Evolutionary conservation across 2,329 filamentous ascomycete genomes (phyloP).

Genomic region (Colletotrichum sp.): DNA sequence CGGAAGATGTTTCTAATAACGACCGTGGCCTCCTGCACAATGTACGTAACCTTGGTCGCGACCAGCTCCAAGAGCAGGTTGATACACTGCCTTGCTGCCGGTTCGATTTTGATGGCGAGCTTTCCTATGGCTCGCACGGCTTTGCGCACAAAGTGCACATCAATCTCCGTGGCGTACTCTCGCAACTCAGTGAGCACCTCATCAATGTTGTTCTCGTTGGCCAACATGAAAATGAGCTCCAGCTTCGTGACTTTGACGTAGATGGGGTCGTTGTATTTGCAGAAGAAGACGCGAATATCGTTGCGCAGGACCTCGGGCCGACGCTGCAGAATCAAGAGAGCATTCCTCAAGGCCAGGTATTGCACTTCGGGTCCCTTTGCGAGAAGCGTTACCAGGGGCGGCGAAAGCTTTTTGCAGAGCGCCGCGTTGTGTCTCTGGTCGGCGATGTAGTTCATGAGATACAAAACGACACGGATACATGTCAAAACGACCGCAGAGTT

Average conservation of each 20-base stretch:
- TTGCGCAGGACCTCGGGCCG: conserved; percentile 92
- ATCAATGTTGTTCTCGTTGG: conserved; percentile 92
- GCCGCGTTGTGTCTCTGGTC: conserved; percentile 88
- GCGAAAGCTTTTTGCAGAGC: conserved; percentile 91
- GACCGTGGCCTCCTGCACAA: conserved; percentile 97
- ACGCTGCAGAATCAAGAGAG: conserved; percentile 89
- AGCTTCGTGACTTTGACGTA: conserved; percentile 99
- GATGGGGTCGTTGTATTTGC: conserved; percentile 99
- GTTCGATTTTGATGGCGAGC: conserved; percentile 97
- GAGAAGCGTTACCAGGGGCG: conserved; percentile 90
- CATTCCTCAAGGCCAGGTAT: conserved; percentile 92
- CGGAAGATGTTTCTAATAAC: conserved; percentile 99
- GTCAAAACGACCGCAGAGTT: conserved; percentile 97
- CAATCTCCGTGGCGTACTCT: conserved; percentile 98
- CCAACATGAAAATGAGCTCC: conserved; percentile 98
- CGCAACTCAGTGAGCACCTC: conserved; percentile 92
- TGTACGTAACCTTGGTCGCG: conserved; percentile 97
- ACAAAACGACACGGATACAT: conserved; percentile 94
- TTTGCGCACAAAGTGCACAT: conserved; percentile 98
- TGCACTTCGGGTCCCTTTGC: conserved; percentile 99
- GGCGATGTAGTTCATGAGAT: conserved; percentile 98
- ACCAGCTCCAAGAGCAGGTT: conserved; percentile 91
- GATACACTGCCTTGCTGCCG: conserved; percentile 89
- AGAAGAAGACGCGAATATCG: conserved; percentile 98
- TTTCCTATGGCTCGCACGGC: conserved; percentile 97